These are phyloP conservation scores for Suillus sp. DNA, from an alignment of 768 basidiomycete genomes.

Conservation along the genomic window DNA sequence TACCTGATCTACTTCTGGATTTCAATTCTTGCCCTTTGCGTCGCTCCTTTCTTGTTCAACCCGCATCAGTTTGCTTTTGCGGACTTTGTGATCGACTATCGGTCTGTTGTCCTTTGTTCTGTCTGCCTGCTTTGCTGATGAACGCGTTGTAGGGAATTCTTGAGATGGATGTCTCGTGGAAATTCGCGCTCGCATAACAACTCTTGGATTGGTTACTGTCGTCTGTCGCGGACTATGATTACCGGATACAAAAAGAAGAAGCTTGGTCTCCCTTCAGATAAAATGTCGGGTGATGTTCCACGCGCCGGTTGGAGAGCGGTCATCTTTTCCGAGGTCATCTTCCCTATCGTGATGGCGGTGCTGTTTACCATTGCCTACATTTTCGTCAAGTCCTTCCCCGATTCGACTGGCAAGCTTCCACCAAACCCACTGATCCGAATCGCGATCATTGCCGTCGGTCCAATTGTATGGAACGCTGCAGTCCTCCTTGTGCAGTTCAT, in stretches of 20 bases:
- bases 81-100: conserved; percentile 96
- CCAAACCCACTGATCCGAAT: conserved; percentile 91
- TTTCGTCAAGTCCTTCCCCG: conserved; percentile 89
- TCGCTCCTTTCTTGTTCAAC: conserved; percentile 98
- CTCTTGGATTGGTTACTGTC: conserved; percentile 99
- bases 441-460: conserved; percentile 89
- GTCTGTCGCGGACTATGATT: conserved; percentile 95
- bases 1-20: conserved; percentile 98
- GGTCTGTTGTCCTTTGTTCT: conserved; percentile 45
- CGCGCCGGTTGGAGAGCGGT: conserved; percentile 92
- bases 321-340: conserved; percentile 83
- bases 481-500: conserved; percentile 87
- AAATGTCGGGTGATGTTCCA: conserved; percentile 92
- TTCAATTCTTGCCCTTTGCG: conserved; percentile 86
- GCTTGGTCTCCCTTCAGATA: conserved; percentile 96
- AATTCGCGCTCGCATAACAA: conserved; percentile 97
- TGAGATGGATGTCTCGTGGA: conserved; percentile 98
- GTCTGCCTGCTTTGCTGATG: neutral
- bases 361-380: conserved; percentile 89
- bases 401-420: conserved; percentile 57
- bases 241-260: conserved; percentile 99
- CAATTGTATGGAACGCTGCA: conserved; percentile 94
- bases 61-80: conserved; percentile 99
- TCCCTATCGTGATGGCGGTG: conserved; percentile 82
- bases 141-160: conserved; percentile 71